Evolutionary conservation across 805 yeast genomes (phyloP), one percentile per base, ranked within the genome.

Genomic region (Schwanniomyces yamadae): DNA sequence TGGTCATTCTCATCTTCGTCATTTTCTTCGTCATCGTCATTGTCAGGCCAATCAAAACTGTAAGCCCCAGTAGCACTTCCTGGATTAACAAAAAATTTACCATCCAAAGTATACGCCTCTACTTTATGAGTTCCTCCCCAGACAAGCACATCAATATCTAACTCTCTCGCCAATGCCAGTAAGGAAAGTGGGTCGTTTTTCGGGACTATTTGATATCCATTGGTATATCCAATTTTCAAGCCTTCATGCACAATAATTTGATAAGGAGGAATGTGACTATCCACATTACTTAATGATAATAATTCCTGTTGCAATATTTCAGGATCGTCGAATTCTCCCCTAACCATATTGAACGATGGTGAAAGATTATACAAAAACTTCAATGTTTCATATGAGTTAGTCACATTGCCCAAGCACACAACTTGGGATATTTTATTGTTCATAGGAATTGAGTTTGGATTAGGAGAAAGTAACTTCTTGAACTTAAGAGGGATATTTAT

Each of bases 11-110:
- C 52, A 16, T 59, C 61, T 21, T 57, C 57, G 1, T 49, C 51
- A 21, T 18, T 18, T 55, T 64, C 70, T 3, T 73, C 81, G 1
- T 54, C 61, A 13, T 74, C 78, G 2, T 69, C 73, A 5, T 67
- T 71, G 39, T 80, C 80, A 63, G 80, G 78, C 50, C 80, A 82
- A 33, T 58, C 63, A 21, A 84, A 74, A 28, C 75, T 73, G 46
- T 75, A 78, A 0, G 97, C 96, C 17, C 99, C 99, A 0, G 97
- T 90, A 27, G 95, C 95, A 54, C 95, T 84, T 0, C 99, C 99
- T 0, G 99, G 98, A 57, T 87, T 91, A n/a, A 93, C 75, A 53
- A 93, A 93, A 57, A 90, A 87, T 60, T 86, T 87, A 15, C 95
- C 95, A 46, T 89, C 98, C 39, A 90, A 65, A 7, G 93, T 85